phyloP scores from a whole-genome alignment of 768 basidiomycete genomes.

The Rhizopogon salebrosus region DNA sequence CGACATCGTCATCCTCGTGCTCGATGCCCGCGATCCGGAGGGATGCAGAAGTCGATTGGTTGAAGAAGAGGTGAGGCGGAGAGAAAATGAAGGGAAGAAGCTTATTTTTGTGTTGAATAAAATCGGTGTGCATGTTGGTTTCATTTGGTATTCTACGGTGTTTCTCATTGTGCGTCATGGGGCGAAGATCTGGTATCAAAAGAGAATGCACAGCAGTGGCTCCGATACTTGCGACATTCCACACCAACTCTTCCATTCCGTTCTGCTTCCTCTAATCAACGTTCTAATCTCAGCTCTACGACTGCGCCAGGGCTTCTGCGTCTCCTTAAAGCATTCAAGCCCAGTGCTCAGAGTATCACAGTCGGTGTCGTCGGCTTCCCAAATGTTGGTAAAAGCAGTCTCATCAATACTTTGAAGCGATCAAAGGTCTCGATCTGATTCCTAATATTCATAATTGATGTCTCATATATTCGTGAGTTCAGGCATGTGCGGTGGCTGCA shows the following conservation, averaged over 20 bases:
- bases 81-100: slow-evolving; percentile 86
- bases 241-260: slow-evolving; percentile 94
- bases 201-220: slow-evolving; percentile 85
- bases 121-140: slow-evolving; percentile 57
- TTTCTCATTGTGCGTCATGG: not conserved
- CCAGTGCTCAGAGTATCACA: slow-evolving; percentile 65
- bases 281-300: slow-evolving; percentile 72
- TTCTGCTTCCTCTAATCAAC: slow-evolving; percentile 68
- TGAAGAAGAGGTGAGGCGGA: slow-evolving; percentile 86
- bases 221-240: slow-evolving; percentile 85
- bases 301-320: slow-evolving; percentile 76
- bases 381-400: slow-evolving; percentile 93
- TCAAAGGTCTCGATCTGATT: slow-evolving; percentile 50
- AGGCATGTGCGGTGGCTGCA: slow-evolving; percentile 93
- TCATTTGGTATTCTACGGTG: not conserved
- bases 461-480: not conserved
- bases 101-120: slow-evolving; percentile 95
- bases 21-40: slow-evolving; percentile 94
- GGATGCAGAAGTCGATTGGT: slow-evolving; percentile 89
- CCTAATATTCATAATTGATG: not conserved
- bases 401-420: slow-evolving; percentile 90
- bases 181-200: slow-evolving; percentile 82
- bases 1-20: slow-evolving; percentile 83
- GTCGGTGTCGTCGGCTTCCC: slow-evolving; percentile 95
- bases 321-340: slow-evolving; percentile 80